Evolutionary conservation across 176 grass and related monocot genomes (phyloP), one percentile per base, ranked within the genome.

Genomic region (Oryza coarctata): DNA sequence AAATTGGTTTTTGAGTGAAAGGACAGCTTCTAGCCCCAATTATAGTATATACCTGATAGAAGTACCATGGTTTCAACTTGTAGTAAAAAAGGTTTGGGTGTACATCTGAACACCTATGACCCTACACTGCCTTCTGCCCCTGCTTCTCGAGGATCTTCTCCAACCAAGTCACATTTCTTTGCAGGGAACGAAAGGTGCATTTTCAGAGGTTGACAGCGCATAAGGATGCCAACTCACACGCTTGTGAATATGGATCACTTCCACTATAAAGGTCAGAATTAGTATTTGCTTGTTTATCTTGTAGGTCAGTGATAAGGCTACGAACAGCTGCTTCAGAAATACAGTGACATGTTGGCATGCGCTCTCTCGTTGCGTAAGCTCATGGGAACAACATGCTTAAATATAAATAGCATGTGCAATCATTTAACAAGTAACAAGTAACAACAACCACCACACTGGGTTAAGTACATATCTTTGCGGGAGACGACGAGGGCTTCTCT

Each of bases 401-500:
- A 47, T 26, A 50, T 29, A 69, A 50, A 43, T 25, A 76, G 33
- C 5, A 61, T 1, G 9, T 10, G 15, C 10, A 34, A 84, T 70
- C 63, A 52, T 12, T 47, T 30, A 81, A 81, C n/a, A n/a, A n/a
- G n/a, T n/a, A n/a, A n/a, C n/a, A n/a, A n/a, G n/a, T n/a, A n/a
- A n/a, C n/a, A n/a, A n/a, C n/a, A n/a, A n/a, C n/a, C 55, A 60
- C 55, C 22, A 60, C 55, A 32, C 71, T 74, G 7, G 26, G 44
- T 60, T 76, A 45, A 72, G 39, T 27, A 14, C 31, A 52, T 39
- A 28, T 35, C 73, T 44, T 57, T 68, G 17, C 27, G 44, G 57
- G 74, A 27, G 38, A 85, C 35, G 33, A 88, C 87, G 87, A 90
- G 67, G 58, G 44, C 68, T 57, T 66, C 68, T 55, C 71, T 41